Evolutionary conservation across 495 filamentous ascomycete species (phyloP).

Genomic region (Parathielavia hyrcaniae): DNA sequence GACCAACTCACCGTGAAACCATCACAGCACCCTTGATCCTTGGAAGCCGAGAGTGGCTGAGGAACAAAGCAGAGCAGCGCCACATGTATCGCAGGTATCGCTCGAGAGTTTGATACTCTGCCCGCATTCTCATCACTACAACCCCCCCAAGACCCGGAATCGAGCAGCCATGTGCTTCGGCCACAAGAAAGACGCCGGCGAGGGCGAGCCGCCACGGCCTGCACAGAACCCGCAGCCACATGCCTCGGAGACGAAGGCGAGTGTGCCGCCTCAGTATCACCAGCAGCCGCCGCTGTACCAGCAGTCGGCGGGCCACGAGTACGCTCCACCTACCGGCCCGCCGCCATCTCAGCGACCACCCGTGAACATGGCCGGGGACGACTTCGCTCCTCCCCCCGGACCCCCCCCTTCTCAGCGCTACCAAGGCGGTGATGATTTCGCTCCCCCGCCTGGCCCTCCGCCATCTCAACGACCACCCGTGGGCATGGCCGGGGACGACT

Average conservation of each 20-base stretch:
- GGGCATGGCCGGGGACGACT: constrained; percentile 21
- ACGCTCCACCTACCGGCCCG: constrained; percentile 1
- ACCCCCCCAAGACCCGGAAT: too few species aligned
- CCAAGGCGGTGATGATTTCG: constrained; percentile 27
- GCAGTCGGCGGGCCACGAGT: constrained; percentile 16
- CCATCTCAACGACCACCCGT: constrained; percentile 26
- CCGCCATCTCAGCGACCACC: constrained; percentile 10
- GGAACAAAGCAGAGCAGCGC: too few species aligned
- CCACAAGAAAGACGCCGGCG: constrained; percentile 31
- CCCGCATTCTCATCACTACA: too few species aligned
- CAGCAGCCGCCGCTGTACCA: constrained; percentile 21
- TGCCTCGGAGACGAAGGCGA: constrained; percentile 15
- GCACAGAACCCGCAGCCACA: constrained; percentile 24
- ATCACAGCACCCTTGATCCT: too few species aligned
- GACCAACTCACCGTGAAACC: too few species aligned
- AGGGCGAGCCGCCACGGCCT: constrained; percentile 25
- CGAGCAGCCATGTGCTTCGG: constrained; percentile 41
- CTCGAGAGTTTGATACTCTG: too few species aligned
- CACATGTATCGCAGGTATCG: too few species aligned
- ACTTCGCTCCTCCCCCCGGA: constrained; percentile 29
- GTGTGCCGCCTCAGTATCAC: constrained; percentile 18
- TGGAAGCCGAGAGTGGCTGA: too few species aligned
- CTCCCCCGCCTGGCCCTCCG: constrained; percentile 37
- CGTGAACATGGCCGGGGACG: neutral
- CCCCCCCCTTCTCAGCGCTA: constrained; percentile 31